Evolutionary conservation across 2,329 filamentous ascomycete species (phyloP), one percentile per base, ranked within the genome.

Genomic region (Macrophomina tecta): DNA sequence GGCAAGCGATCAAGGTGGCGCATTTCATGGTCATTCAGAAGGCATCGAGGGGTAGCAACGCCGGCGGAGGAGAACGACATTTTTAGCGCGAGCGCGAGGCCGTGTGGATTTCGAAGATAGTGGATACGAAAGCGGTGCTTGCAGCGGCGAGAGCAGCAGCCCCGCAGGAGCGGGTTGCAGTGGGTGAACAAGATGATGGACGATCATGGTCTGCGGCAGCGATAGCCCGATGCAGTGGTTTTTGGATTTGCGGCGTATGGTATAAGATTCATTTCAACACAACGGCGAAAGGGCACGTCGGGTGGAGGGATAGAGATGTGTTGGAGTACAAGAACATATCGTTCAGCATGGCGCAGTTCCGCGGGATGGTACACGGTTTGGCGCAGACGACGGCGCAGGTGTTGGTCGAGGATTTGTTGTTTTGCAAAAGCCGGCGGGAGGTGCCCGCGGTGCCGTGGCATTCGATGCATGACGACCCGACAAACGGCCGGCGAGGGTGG

Each of bases 241-340:
- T 49, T 52, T 71, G 34, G 66, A 68, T 64, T 65, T 70, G 48
- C 67, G 45, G 69, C 60, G 45, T 70, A 69, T 36, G 36, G 70
- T 32, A 53, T 70, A 70, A 70, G 60, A 67, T 70, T 34, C 34
- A 69, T 61, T 68, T 68, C 30, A 70, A 72, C 49, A 70, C 61
- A 2, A 72, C 62, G 36, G 56, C 56, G 23, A 56, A 23, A n/a
- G 65, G 69, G 18, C 34, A 68, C 12, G 56, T 69, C 1, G 51
- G 69, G 30, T 71, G 51, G 65, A 53, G 53, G 14, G 62, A 65
- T 14, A 11, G 32, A 4, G 61, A 69, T 14, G 30, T 65, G 36
- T 49, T 71, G 48, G 56, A 70, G 51, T 71, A 70, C 49, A 69
- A 68, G 55, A 40, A 42, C 4, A 42, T 70, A 45, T 30, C 67